These are phyloP conservation scores for Globisporangium ultimum DNA, from an alignment of 352 stramenopile species.

Conservation along the genomic window DNA sequence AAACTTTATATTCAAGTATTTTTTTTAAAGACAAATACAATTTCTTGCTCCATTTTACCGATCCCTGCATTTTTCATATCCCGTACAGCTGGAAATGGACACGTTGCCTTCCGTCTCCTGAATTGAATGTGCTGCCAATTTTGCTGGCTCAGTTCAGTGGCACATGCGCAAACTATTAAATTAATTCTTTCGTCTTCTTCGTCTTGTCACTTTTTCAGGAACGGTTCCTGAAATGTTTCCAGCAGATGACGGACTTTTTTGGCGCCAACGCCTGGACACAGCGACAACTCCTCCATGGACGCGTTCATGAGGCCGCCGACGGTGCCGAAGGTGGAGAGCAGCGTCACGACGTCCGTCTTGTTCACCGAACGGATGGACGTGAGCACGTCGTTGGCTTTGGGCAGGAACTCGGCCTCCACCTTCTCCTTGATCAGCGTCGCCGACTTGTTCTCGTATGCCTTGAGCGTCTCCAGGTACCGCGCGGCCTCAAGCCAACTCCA, in stretches of 20 bases:
- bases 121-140: too few relatives aligned
- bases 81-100: too few relatives aligned
- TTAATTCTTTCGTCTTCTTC: background rate
- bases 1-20: too few relatives aligned
- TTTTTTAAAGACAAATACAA: too few relatives aligned
- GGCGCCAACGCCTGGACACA: slow-evolving; percentile 92
- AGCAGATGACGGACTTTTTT: slow-evolving; percentile 94
- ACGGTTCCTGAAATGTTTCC: slow-evolving; percentile 93
- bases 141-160: background rate
- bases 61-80: too few relatives aligned
- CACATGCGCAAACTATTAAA: background rate
- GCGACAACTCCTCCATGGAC: slow-evolving; percentile 90
- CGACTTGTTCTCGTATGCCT: slow-evolving; percentile 95
- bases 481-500: slow-evolving; percentile 94
- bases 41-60: too few relatives aligned
- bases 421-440: slow-evolving; percentile 93
- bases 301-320: slow-evolving; percentile 86
- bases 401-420: slow-evolving; percentile 88
- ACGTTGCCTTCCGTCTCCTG: too few relatives aligned
- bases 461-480: slow-evolving; percentile 96
- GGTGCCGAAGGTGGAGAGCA: slow-evolving; percentile 91
- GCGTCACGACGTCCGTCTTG: slow-evolving; percentile 93
- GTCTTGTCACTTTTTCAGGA: slow-evolving; percentile 57
- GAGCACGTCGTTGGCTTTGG: slow-evolving; percentile 90
- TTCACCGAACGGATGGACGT: slow-evolving; percentile 91